Percentiles rank a stretch among this genome's conserved stretches.
phyloP scores from a whole-genome alignment of 2,329 filamentous ascomycete genomes.

The Teratosphaeria viscida region DNA sequence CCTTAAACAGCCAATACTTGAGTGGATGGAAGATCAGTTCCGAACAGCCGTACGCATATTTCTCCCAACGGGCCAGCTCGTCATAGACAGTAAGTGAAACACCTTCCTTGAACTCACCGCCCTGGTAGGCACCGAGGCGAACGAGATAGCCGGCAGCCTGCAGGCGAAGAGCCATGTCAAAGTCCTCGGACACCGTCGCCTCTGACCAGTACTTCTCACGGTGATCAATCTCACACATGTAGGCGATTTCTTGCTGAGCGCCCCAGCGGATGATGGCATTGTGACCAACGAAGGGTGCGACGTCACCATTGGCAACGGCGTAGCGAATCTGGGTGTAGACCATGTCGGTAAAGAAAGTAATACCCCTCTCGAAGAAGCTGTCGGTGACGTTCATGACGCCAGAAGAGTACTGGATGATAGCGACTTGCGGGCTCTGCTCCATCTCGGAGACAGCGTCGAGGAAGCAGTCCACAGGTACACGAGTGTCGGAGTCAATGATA shows the following conservation, averaged over 20 bases:
- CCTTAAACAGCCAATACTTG: constrained; percentile 59
- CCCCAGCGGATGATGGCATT: constrained; percentile 68
- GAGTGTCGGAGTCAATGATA: constrained; percentile 69
- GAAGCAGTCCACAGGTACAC: constrained; percentile 66
- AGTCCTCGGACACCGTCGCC: constrained; percentile 69
- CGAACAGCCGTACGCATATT: constrained; percentile 76
- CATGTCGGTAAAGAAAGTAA: constrained; percentile 45
- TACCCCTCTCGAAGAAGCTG: constrained; percentile 46
- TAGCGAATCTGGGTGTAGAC: constrained; percentile 69
- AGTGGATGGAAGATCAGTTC: constrained; percentile 74
- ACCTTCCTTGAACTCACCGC: constrained; percentile 71
- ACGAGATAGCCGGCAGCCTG: constrained; percentile 64
- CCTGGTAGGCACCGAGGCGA: constrained; percentile 61
- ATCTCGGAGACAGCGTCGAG: constrained; percentile 72
- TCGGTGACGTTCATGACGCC: constrained; percentile 70
- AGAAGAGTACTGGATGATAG: constrained; percentile 67
- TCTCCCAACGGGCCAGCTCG: constrained; percentile 76
- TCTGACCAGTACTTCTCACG: constrained; percentile 72
- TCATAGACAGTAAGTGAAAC: constrained; percentile 78
- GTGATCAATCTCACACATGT: constrained; percentile 57
- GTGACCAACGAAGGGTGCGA: constrained; percentile 72
- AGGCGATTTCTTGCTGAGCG: constrained; percentile 63
- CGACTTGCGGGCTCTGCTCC: constrained; percentile 68
- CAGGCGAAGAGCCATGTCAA: constrained; percentile 70
- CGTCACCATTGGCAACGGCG: constrained; percentile 66